Evolutionary conservation across 2,329 filamentous ascomycete species (phyloP).

Genomic region (Pseudogymnoascus sp.): DNA sequence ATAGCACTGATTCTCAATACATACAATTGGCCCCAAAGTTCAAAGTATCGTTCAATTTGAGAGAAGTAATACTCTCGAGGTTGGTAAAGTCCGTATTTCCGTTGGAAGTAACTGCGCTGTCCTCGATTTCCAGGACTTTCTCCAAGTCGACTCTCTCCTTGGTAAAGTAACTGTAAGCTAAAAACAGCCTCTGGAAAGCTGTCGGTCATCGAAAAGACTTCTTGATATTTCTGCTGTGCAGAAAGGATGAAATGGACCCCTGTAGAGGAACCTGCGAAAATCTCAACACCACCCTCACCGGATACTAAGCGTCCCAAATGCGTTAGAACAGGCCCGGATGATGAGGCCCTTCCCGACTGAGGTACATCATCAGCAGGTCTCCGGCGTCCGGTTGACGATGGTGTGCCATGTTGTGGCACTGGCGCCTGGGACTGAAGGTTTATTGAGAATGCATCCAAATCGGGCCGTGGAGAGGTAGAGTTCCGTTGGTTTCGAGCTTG

Average conservation of each 20-base stretch:
- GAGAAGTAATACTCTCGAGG: neutral
- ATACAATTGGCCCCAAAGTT: neutral
- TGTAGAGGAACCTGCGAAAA: constrained; percentile 8
- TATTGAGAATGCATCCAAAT: neutral
- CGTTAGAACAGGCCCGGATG: neutral
- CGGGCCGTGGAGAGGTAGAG: neutral
- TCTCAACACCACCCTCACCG: neutral
- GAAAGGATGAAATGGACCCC: constrained; percentile 9
- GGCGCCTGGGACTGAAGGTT: neutral
- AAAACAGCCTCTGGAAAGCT: constrained; percentile 3
- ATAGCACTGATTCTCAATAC: neutral
- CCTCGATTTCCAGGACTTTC: neutral
- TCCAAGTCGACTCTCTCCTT: neutral
- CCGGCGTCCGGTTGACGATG: neutral
- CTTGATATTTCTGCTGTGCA: constrained; percentile 5
- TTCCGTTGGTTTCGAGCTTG: neutral
- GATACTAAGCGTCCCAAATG: constrained; percentile 8
- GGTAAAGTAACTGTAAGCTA: neutral
- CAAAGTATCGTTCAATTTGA: neutral
- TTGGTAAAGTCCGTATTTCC: neutral
- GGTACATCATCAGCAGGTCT: neutral
- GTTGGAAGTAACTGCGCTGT: neutral
- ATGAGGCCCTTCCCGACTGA: neutral
- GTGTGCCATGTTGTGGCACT: neutral
- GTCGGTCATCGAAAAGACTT: neutral